phyloP scores from a whole-genome alignment of 352 stramenopile genomes.

The Pythium rhizo-oryzae region DNA sequence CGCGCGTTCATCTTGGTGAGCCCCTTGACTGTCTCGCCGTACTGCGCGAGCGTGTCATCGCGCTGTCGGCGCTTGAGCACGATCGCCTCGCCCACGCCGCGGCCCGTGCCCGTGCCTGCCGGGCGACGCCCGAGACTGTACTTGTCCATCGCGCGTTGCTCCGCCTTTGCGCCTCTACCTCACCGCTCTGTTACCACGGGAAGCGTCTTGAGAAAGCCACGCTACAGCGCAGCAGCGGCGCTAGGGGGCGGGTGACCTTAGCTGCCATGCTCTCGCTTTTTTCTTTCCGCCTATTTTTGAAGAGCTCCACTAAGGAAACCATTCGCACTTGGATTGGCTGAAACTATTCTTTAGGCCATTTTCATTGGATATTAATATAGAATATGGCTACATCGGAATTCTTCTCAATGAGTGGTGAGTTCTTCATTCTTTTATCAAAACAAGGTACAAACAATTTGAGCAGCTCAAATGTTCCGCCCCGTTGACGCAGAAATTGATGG shows the following conservation, averaged over 20 bases:
- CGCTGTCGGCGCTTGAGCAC: conserved; percentile 76
- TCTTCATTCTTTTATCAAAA: too few relatives aligned
- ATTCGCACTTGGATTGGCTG: conserved; percentile 8
- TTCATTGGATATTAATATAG: too few relatives aligned
- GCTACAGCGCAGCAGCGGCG: background rate
- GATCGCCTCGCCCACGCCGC: conserved; percentile 68
- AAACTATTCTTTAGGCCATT: background rate
- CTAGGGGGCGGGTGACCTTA: background rate
- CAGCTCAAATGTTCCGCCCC: too few relatives aligned
- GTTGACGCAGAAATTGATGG: background rate
- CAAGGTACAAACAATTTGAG: too few relatives aligned
- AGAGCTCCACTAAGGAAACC: conserved; percentile 1
- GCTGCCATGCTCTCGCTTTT: background rate
- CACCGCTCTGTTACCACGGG: too few relatives aligned
- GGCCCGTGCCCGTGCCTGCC: conserved; percentile 24
- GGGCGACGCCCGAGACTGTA: conserved; percentile 11
- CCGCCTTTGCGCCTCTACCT: background rate
- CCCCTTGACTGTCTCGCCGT: conserved; percentile 52
- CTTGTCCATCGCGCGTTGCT: conserved; percentile 11
- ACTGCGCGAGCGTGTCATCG: conserved; percentile 65
- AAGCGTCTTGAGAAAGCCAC: background rate
- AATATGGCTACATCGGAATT: background rate
- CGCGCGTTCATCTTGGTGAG: conserved; percentile 54
- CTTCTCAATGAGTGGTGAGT: too few relatives aligned
- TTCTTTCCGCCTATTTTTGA: conserved; percentile 23